A percentile compares a stretch with the other conserved stretches of the same genome.
phyloP scores from a whole-genome alignment of 2,329 filamentous ascomycete genomes.

The Colletotrichum incanum region DNA sequence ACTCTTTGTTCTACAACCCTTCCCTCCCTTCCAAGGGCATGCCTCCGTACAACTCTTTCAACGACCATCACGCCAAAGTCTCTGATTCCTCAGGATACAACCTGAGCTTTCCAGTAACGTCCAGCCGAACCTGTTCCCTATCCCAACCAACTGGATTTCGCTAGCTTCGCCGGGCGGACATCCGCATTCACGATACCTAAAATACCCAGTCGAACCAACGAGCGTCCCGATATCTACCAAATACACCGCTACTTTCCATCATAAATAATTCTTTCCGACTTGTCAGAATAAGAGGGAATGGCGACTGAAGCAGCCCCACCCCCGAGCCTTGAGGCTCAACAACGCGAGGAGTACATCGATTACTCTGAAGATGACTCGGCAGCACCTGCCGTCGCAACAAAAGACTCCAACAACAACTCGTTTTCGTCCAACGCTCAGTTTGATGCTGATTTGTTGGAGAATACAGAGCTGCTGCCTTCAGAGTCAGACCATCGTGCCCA shows the following conservation, averaged over 20 bases:
- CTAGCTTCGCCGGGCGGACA: constrained; percentile 10
- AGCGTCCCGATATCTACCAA: not conserved
- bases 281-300: constrained; percentile 16
- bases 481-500: constrained; percentile 46
- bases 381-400: constrained; percentile 9
- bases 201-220: not conserved
- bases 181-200: constrained; percentile 10
- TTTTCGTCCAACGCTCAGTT: constrained; percentile 31
- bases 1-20: constrained; percentile 23
- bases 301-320: constrained; percentile 31
- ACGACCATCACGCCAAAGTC: not conserved
- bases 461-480: constrained; percentile 7
- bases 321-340: constrained; percentile 30
- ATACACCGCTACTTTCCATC: not conserved
- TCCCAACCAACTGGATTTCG: not conserved
- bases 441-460: constrained; percentile 1
- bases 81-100: too few species aligned
- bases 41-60: not conserved
- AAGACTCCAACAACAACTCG: constrained; percentile 29
- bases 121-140: not conserved
- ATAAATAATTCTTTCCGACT: not conserved
- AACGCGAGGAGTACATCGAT: constrained; percentile 40
- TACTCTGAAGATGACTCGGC: constrained; percentile 43
- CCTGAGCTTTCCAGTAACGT: not conserved
- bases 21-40: constrained; percentile 1